Evolutionary conservation across 2,329 filamentous ascomycete genomes (phyloP).

Genomic region (Trichoderma sp.): DNA sequence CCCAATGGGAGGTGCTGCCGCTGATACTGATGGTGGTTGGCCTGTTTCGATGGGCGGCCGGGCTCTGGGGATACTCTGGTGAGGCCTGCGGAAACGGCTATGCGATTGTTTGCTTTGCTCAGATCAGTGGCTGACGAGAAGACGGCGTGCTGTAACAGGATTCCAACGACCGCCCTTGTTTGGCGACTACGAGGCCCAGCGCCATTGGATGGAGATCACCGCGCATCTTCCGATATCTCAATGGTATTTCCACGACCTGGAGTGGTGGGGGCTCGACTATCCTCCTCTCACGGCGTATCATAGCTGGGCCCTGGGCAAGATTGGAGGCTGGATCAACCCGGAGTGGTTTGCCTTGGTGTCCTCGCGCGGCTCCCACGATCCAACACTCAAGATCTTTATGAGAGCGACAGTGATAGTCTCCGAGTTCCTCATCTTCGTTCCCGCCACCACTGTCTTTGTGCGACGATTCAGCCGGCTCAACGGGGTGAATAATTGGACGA

Average conservation of each 20-base stretch:
- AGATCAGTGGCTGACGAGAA: neutral
- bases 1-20: constrained; percentile 90
- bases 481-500: constrained; percentile 77
- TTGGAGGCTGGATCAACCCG: constrained; percentile 77
- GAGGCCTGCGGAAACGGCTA: constrained; percentile 22
- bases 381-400: constrained; percentile 90
- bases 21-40: constrained; percentile 87
- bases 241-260: constrained; percentile 96
- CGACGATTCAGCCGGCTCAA: constrained; percentile 76
- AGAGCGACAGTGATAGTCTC: constrained; percentile 86
- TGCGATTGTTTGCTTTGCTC: neutral
- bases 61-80: constrained; percentile 96
- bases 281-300: constrained; percentile 97
- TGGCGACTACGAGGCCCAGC: constrained; percentile 95
- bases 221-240: constrained; percentile 84
- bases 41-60: constrained; percentile 88
- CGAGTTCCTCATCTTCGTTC: constrained; percentile 87
- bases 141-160: constrained; percentile 49
- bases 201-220: constrained; percentile 99
- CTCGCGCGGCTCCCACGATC: constrained; percentile 80
- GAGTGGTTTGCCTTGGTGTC: constrained; percentile 84
- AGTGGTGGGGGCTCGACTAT: constrained; percentile 98
- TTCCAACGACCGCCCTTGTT: constrained; percentile 84
- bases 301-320: constrained; percentile 89
- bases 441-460: constrained; percentile 81